phyloP scores from a whole-genome alignment of 2,329 filamentous ascomycete species.

The Ophiostoma ips region DNA sequence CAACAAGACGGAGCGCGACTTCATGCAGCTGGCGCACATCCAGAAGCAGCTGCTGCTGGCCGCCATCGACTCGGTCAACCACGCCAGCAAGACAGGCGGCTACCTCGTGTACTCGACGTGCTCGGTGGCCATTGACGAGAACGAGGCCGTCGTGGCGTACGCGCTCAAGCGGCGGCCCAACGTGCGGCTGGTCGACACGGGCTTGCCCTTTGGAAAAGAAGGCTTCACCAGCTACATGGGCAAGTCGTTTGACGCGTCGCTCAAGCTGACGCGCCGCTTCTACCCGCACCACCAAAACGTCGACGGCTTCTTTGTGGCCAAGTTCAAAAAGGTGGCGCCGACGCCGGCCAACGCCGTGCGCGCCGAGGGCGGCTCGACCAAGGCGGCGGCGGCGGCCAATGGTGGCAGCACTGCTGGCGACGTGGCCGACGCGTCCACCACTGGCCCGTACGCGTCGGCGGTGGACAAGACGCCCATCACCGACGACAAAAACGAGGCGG shows the following conservation, averaged over 20 bases:
- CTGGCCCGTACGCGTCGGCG: not conserved
- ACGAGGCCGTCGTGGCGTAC: slow-evolving; percentile 89
- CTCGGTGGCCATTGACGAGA: slow-evolving; percentile 23
- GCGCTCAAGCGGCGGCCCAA: slow-evolving; percentile 84
- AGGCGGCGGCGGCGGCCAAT: slow-evolving; percentile 9
- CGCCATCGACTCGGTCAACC: slow-evolving; percentile 90
- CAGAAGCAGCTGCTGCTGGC: slow-evolving; percentile 90
- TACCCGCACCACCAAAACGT: slow-evolving; percentile 74
- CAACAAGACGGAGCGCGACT: slow-evolving; percentile 93
- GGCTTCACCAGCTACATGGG: slow-evolving; percentile 84
- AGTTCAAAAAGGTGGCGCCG: slow-evolving; percentile 84
- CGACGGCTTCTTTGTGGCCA: slow-evolving; percentile 91
- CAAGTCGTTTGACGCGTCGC: slow-evolving; percentile 76
- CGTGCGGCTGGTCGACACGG: slow-evolving; percentile 83
- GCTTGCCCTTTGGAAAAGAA: slow-evolving; percentile 77
- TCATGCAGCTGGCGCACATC: slow-evolving; percentile 80
- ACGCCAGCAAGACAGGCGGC: slow-evolving; percentile 86
- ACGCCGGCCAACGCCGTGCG: slow-evolving; percentile 46
- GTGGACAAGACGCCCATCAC: slow-evolving; percentile 58
- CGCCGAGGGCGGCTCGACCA: slow-evolving; percentile 14
- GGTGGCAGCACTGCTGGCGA: slow-evolving; percentile 14
- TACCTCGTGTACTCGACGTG: slow-evolving; percentile 97
- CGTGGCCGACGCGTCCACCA: slow-evolving; percentile 27
- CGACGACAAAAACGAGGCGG: slow-evolving; percentile 28
- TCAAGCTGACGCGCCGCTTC: slow-evolving; percentile 73